Evolutionary conservation across 2,329 filamentous ascomycete genomes (phyloP), one percentile per base, ranked within the genome.

Genomic region (Trichoderma koningii): DNA sequence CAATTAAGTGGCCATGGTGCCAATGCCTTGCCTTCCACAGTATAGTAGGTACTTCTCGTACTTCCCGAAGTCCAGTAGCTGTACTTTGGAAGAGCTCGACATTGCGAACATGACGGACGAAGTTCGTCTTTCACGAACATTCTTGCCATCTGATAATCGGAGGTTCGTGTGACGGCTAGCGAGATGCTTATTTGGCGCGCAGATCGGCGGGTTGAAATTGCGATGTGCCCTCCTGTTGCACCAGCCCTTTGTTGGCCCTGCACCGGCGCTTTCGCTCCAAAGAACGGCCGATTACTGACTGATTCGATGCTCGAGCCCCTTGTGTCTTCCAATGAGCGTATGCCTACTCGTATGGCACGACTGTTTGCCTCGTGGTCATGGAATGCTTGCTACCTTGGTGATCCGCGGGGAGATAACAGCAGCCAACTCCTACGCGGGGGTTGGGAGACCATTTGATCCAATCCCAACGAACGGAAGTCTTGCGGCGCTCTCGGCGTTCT

Each of bases 201-300:
- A 56, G 61, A 63, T 63, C 61, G 53, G 28, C 62, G 47, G 12
- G 44, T 14, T 38, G 62, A 64, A 28, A 64, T 64, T 64, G 38
- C 23, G 53, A 64, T 64, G 55, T 45, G 38, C 62, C 19, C 45
- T 59, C 57, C 51, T 59, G 52, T 64, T 64, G 53, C 52, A 53
- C 61, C 38, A 45, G 59, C 41, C 59, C 38, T 45, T 23, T 21
- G 23, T 50, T 41, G 56, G 44, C 28, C 42, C 44, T 50, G 28
- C 30, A 34, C 47, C 48, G 19, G 26, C 38, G 14, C 19, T 21
- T 41, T 23, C 28, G 14, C 17, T n/a, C 19, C 19, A 44, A 28
- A 21, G 19, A n/a, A n/a, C 26, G 1, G 34, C 45, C 28, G 41
- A 14, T 47, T 26, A 42, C 19, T 38, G 38, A 55, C 19, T 19